Evolutionary conservation across 306 rosid genomes (phyloP), one percentile per base, ranked within the genome.

Genomic region (Senna siamea): DNA sequence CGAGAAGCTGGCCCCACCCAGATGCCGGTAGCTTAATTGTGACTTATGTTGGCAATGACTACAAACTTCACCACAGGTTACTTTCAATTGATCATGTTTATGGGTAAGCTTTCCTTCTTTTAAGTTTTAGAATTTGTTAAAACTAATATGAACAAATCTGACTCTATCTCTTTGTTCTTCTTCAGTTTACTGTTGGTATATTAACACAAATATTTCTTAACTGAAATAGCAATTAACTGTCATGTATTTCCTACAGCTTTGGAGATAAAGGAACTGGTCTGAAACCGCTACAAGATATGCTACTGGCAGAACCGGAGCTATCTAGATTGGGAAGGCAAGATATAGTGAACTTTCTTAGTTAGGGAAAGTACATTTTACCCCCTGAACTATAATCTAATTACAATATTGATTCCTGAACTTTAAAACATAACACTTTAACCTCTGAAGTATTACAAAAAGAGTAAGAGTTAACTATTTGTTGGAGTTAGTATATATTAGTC

Each of bases 1-100:
- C 98, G 15, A 79, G 98, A 83, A 94, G 93, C 76, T 94, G 98
- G 98, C 98, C 98, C 53, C 98, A 94, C 70, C 98, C 98, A 4
- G 98, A 94, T 85, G 96, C 98, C 4, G 98, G 97, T 63, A 79
- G 84, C 87, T 74, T 94, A 77, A 81, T 88, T 75, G 97, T 89
- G 70, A 85, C 97, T 48, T 91, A 94, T 51, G 83, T 94, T 35
- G 90, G 93, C 78, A 81, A 59, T 57, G 92, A 91, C 61, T 79
- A 81, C 75, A 55, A 79, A 60, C 81, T 94, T 77, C 96, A 82
- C 84, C 93, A 94, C 85, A 88, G 85, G 70, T 82, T 94, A 55
- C 92, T 94, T 62, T 84, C 89, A 30, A 76, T 84, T 76, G 96
- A 89, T 82, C 90, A 35, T 69, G 41, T 82, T 46, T 75, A 82